Base-by-base conservation (phyloP, 1,139 yeast genomes). In the Suhomyces choctaworum region DNA sequence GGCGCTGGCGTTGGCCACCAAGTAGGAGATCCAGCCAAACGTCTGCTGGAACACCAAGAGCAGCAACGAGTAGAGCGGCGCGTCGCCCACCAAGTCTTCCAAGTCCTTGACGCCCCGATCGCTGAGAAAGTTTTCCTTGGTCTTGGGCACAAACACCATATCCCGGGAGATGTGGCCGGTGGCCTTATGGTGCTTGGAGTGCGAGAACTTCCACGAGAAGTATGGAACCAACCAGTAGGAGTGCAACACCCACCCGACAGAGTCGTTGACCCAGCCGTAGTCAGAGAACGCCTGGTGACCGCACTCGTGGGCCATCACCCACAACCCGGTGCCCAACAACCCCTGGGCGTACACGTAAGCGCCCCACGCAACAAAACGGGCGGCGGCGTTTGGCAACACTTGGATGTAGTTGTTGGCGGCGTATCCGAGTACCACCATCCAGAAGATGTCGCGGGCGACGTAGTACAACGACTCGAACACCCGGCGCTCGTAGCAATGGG, bases 281-380 rank as follows among this genome's bases (percentile, higher is more conserved):
- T 84, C 88, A 16, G 86, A 77, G 55, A 86, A 86, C 20, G 95
- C 95, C 40, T 80, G 83, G 62, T 86, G 95, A 36, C 95, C 95
- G 67, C 95, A 86, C 64, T 86, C 95, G 62, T 86, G 95, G 41
- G 95, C 95, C 59, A 86, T 62, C 44, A 86, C 82, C 95, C 95
- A 86, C 47, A 82, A 55, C 22, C 95, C 95, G 43, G 87, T 81
- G 21, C 86, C 85, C 51, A 82, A 73, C 47, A 84, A 67, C 31
- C 94, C 87, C 50, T 79, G 78, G 28, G 66, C 60, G 40, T 70
- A 56, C 19, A 65, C 57, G 48, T 67, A 65, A 7, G 56, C 55
- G 36, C 58, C 43, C 74, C 75, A 70, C 22, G 67, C 63, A 4
- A 52, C 61, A 38, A 66, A 65, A 39, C 76, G 56, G 12, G 58